Conservation (phyloP, 106 monocot genomes). For the Dendrobium officinale region DNA sequence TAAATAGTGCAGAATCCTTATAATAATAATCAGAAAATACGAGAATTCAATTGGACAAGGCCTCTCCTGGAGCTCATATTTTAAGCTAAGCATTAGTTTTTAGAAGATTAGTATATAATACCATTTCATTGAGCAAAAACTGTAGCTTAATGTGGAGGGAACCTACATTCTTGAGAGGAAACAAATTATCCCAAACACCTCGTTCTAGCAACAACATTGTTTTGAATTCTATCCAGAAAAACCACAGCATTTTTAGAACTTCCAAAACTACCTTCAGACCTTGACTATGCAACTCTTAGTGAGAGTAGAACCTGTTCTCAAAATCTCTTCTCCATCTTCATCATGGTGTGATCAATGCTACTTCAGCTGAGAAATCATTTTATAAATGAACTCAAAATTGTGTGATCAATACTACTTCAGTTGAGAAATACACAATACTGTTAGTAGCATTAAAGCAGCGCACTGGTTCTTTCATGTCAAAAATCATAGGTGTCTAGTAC, state of each 20-base stretch:
- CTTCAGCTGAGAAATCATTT: too few relatives aligned
- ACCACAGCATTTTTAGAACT: not conserved
- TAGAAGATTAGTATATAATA: slow-evolving; percentile 14
- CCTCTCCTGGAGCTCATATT: not conserved
- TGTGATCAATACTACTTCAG: too few relatives aligned
- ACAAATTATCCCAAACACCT: slow-evolving; percentile 39
- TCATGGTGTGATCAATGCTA: slow-evolving; percentile 4
- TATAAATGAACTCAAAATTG: too few relatives aligned
- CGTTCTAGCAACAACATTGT: slow-evolving; percentile 59
- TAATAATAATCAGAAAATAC: slow-evolving; percentile 13
- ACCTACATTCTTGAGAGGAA: slow-evolving; percentile 52
- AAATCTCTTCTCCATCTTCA: slow-evolving; percentile 41
- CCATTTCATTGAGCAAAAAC: slow-evolving; percentile 62
- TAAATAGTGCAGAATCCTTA: slow-evolving; percentile 39
- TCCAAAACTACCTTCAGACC: not conserved
- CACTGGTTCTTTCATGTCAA: too few relatives aligned
- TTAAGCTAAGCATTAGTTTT: not conserved
- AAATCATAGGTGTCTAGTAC: too few relatives aligned
- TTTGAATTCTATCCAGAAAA: slow-evolving; percentile 39
- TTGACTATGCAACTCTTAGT: not conserved
- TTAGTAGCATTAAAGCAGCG: too few relatives aligned
- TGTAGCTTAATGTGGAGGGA: slow-evolving; percentile 48
- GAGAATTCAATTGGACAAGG: not conserved
- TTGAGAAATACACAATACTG: too few relatives aligned
- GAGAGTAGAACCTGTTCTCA: slow-evolving; percentile 34